These are phyloP conservation scores for Lactarius hatsudake DNA, from an alignment of 768 basidiomycete species.

Conservation along the genomic window DNA sequence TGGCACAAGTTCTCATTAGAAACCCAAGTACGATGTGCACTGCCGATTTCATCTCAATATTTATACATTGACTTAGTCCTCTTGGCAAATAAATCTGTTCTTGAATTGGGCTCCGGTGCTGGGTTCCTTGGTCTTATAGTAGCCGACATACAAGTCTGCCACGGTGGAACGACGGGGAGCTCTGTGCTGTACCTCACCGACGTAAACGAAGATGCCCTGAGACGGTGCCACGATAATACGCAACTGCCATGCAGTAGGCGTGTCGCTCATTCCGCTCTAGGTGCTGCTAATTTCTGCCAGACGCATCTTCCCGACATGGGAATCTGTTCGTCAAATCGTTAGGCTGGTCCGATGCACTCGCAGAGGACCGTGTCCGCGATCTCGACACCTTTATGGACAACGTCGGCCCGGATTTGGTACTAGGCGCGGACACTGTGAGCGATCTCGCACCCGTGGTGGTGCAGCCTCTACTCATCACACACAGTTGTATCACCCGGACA, in stretches of 20 bases:
- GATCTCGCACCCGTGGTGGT: neutral
- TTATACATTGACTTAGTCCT: constrained; percentile 36
- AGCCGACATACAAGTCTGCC: constrained; percentile 51
- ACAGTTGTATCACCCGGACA: constrained; percentile 23
- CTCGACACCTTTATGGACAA: constrained; percentile 40
- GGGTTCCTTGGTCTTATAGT: constrained; percentile 72
- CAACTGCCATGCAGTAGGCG: constrained; percentile 66
- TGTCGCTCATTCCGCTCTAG: neutral
- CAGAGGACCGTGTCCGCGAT: constrained; percentile 27
- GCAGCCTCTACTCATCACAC: neutral
- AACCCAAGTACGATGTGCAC: constrained; percentile 47
- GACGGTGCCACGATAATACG: constrained; percentile 57
- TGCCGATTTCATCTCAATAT: neutral
- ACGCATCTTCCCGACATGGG: constrained; percentile 52
- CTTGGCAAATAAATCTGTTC: constrained; percentile 44
- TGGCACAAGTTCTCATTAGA: constrained; percentile 58
- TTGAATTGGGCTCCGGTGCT: constrained; percentile 74
- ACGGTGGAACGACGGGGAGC: constrained; percentile 13
- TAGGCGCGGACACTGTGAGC: constrained; percentile 69
- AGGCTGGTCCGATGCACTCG: constrained; percentile 67
- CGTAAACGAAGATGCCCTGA: constrained; percentile 58
- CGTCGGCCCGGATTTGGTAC: constrained; percentile 52
- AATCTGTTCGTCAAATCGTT: constrained; percentile 45
- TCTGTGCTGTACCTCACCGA: constrained; percentile 48
- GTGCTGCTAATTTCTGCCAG: constrained; percentile 35